Conservation (phyloP, 495 filamentous ascomycete genomes). For the Aspergillus egyptiacus region DNA sequence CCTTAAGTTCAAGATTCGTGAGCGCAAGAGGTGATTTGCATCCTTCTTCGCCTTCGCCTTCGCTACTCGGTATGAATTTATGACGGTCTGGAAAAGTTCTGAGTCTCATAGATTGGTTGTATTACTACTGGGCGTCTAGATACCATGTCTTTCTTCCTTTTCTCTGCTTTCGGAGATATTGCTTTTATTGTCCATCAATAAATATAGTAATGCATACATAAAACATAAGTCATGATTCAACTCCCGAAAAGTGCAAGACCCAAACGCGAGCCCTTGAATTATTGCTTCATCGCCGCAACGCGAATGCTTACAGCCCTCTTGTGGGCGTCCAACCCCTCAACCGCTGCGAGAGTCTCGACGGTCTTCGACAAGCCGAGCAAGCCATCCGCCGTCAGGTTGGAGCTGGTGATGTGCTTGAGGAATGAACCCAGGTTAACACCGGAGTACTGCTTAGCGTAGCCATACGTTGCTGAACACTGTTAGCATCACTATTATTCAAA, state of each 20-base stretch:
- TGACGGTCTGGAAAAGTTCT: conserved; percentile 12
- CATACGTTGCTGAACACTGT: conserved; percentile 71
- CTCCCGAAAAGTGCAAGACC: conserved; percentile 5
- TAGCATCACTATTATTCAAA: conserved; percentile 4
- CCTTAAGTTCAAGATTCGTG: conserved; percentile 73
- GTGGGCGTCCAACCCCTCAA: conserved; percentile 94
- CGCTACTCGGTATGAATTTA: conserved; percentile 15
- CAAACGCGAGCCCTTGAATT: conserved; percentile 16
- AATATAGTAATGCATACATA: conserved; percentile 1
- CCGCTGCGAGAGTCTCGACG: conserved; percentile 88
- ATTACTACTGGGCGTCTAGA: conserved; percentile 11
- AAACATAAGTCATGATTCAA: conserved; percentile 6
- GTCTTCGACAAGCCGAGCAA: conserved; percentile 75
- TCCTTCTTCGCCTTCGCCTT: neutral
- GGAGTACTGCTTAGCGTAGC: conserved; percentile 96
- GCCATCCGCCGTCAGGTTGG: conserved; percentile 79
- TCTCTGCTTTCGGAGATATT: conserved; percentile 11
- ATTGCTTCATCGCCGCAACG: conserved; percentile 54
- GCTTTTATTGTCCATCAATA: conserved; percentile 8
- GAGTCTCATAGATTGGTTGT: conserved; percentile 11
- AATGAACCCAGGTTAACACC: conserved; percentile 94
- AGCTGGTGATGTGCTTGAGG: conserved; percentile 93
- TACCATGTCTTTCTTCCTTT: conserved; percentile 14
- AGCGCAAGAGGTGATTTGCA: conserved; percentile 54
- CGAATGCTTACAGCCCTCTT: conserved; percentile 86